phyloP scores from a whole-genome alignment of 768 basidiomycete species.

The Tylopilus cervinicoccineus region DNA sequence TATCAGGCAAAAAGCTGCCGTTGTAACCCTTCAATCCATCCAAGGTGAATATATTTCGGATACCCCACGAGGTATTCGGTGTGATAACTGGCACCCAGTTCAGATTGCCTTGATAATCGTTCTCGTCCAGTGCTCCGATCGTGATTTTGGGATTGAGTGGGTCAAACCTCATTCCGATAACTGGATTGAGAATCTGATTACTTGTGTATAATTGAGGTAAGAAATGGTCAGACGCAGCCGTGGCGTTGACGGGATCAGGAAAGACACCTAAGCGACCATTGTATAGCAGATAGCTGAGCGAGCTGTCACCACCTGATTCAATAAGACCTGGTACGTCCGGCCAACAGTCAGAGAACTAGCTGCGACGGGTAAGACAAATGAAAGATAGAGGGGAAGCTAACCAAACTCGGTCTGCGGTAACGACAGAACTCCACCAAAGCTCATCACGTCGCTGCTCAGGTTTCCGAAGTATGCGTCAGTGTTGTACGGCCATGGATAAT shows the following conservation, averaged over 20 bases:
- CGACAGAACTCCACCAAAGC: slow-evolving; percentile 14
- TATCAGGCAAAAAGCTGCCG: slow-evolving; percentile 12
- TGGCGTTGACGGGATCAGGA: slow-evolving; percentile 18
- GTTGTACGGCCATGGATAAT: slow-evolving; percentile 14
- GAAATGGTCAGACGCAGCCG: slow-evolving; percentile 16
- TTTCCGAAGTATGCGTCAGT: slow-evolving; percentile 9
- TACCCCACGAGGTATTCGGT: slow-evolving; percentile 7
- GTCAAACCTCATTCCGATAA: slow-evolving; percentile 22
- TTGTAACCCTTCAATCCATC: slow-evolving; percentile 21
- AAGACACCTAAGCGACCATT: slow-evolving; percentile 20
- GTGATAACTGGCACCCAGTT: slow-evolving; percentile 21
- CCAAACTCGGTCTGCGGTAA: slow-evolving; percentile 14
- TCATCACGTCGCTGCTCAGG: slow-evolving; percentile 11
- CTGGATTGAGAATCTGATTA: slow-evolving; percentile 19
- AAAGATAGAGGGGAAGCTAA: not conserved
- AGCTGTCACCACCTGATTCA: slow-evolving; percentile 11
- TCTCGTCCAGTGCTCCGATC: slow-evolving; percentile 22
- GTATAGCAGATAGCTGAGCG: slow-evolving; percentile 18
- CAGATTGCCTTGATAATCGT: slow-evolving; percentile 18
- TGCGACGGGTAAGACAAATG: not conserved
- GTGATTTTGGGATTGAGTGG: slow-evolving; percentile 24
- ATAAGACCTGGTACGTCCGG: slow-evolving; percentile 7
- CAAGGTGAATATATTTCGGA: slow-evolving; percentile 6
- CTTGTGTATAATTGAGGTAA: slow-evolving; percentile 11
- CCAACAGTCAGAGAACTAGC: not conserved